Conservation (phyloP, 1,139 yeast species). For the Meyerozyma athensensis region DNA sequence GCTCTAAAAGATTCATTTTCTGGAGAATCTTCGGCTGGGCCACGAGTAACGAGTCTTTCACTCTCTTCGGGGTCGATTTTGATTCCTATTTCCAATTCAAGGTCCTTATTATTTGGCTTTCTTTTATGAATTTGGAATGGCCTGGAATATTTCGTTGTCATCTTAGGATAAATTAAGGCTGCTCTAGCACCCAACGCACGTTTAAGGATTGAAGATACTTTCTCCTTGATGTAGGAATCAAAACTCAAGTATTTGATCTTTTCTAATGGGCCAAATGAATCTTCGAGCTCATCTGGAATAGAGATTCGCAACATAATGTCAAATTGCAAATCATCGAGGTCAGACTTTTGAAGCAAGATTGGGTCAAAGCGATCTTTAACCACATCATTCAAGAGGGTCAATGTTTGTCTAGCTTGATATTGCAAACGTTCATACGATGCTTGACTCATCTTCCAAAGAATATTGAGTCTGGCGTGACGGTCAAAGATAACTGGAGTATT, state of each 20-base stretch:
- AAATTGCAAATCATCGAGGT: constrained; percentile 53
- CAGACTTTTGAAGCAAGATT: constrained; percentile 68
- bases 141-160: constrained; percentile 19
- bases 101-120: constrained; percentile 43
- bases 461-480: constrained; percentile 66
- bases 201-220: constrained; percentile 52
- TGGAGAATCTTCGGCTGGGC: constrained; percentile 66
- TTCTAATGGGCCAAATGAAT: constrained; percentile 63
- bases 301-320: constrained; percentile 58
- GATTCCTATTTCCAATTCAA: constrained; percentile 47
- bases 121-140: constrained; percentile 53
- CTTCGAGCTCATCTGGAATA: constrained; percentile 32
- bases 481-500: constrained; percentile 74
- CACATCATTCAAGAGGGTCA: constrained; percentile 66
- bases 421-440: constrained; percentile 61
- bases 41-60: constrained; percentile 79
- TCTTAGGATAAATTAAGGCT: constrained; percentile 37
- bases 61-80: constrained; percentile 67
- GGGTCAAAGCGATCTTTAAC: constrained; percentile 80
- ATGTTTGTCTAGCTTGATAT: constrained; percentile 64
- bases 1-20: constrained; percentile 62
- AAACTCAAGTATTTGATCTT: constrained; percentile 69
- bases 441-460: constrained; percentile 76
- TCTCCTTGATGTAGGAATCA: constrained; percentile 60
- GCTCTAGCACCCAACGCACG: constrained; percentile 70